phyloP scores from a whole-genome alignment of 305 asterid species.

The Ajuga reptans region DNA sequence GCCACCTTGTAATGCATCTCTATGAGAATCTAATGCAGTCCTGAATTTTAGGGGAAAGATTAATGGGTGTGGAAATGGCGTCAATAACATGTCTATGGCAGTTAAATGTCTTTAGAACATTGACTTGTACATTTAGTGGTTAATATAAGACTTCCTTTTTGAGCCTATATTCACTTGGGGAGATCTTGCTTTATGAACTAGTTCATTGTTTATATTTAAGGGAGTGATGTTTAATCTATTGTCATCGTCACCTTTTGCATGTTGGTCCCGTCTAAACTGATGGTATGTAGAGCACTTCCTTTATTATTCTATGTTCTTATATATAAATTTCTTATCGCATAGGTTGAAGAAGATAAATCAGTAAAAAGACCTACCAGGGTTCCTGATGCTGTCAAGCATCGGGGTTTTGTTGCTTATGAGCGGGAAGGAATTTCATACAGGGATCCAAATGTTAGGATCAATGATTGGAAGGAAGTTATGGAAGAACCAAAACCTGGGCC shows the following conservation, averaged over 20 bases:
- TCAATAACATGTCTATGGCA: not conserved
- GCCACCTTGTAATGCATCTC: not conserved
- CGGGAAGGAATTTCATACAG: conserved; percentile 80
- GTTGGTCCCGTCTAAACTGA: not conserved
- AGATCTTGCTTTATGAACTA: not conserved
- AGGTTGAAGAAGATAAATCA: conserved; percentile 45
- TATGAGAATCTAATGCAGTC: not conserved
- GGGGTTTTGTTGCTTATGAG: conserved; percentile 90
- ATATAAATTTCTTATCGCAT: conserved; percentile 14
- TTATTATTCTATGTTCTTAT: not conserved
- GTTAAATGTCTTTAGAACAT: not conserved
- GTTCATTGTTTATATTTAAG: not conserved
- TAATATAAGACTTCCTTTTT: not conserved
- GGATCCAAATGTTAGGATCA: conserved; percentile 68
- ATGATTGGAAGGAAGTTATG: conserved; percentile 93
- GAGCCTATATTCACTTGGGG: not conserved
- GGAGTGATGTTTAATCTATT: not conserved
- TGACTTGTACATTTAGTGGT: not conserved
- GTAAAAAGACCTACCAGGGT: conserved; percentile 66
- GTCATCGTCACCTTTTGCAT: not conserved
- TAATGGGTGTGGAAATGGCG: not conserved
- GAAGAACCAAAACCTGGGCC: conserved; percentile 80
- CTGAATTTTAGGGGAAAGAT: not conserved
- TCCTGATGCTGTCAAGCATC: conserved; percentile 63
- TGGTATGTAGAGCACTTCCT: not conserved